A percentile compares a stretch with the other conserved stretches of the same genome.
Evolutionary conservation across 345 rosid genomes (phyloP).

Genomic region (Brassica carinata): DNA sequence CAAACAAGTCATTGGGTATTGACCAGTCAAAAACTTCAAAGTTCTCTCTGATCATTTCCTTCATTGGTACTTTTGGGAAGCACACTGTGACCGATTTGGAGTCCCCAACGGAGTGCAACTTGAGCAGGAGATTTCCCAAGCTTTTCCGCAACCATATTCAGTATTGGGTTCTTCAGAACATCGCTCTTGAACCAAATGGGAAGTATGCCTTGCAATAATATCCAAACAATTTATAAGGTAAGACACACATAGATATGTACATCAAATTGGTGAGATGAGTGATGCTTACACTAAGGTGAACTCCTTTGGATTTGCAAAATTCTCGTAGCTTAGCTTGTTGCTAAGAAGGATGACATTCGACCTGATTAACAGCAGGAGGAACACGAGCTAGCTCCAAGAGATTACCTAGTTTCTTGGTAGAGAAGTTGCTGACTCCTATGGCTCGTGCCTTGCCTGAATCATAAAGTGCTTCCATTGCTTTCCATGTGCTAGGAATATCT

Average conservation of each 20-base stretch:
- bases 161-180: slow-evolving; percentile 57
- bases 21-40: slow-evolving; percentile 72
- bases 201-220: slow-evolving; percentile 62
- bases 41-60: slow-evolving; percentile 63
- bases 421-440: slow-evolving; percentile 84
- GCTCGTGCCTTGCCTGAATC: slow-evolving; percentile 78
- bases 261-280: neutral
- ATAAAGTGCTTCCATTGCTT: slow-evolving; percentile 70
- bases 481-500: slow-evolving; percentile 78
- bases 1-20: slow-evolving; percentile 67
- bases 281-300: slow-evolving; percentile 56
- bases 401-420: slow-evolving; percentile 71
- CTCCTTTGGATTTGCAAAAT: slow-evolving; percentile 71
- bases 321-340: slow-evolving; percentile 61
- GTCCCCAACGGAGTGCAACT: slow-evolving; percentile 83
- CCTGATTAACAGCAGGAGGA: slow-evolving; percentile 86
- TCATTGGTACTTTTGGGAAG: slow-evolving; percentile 82
- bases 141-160: slow-evolving; percentile 55
- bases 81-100: slow-evolving; percentile 85
- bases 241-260: neutral
- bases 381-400: slow-evolving; percentile 68
- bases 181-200: slow-evolving; percentile 70
- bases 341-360: slow-evolving; percentile 88
- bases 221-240: neutral
- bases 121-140: slow-evolving; percentile 78